Base-by-base conservation (phyloP, 2,329 filamentous ascomycete species). In the Monilinia fructicola region DNA sequence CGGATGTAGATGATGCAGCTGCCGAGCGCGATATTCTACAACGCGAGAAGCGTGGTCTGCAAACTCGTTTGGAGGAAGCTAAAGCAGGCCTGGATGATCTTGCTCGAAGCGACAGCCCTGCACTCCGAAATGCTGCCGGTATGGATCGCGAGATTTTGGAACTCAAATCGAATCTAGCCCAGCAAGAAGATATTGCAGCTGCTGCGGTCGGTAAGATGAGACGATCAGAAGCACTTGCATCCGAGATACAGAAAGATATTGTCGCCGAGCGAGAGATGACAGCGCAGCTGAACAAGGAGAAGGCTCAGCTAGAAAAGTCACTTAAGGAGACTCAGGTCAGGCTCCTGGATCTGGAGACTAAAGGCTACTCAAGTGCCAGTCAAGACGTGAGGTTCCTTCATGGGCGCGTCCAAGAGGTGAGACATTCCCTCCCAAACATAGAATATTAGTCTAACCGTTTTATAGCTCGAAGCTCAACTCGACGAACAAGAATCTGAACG, bases 131-230 rank as follows among this genome's bases (percentile, higher is more conserved):
- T 75, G 93, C 93, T 11, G 95, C 95, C 35, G 89, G 87, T 71
- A 89, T 93, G 74, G 94, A 98, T 78, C 91, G 90, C 73, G 91
- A 97, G 78, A 84, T 98, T 31, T 83, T 99, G 7, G 92, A 96
- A 68, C 85, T 99, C 70, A 97, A 95, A 80, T 90, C 92, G 12
- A 89, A 84, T 71, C 85, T 98, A 44, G 94, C 94, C 4, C 93
- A 97, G 74, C 92, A 97, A 75, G 92, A 98, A 78, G 94, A 99
- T 76, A 89, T 98, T 67, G 91, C 93, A 14, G 87, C 90, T 0
- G 94, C 95, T 4, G 94, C 94, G 0, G 90, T 98, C 52, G 94
- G 95, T 74, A 98, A 98, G 83, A 99, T 99, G 95, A 87, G 94
- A 65, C 89, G 94, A 31, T 92, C 95, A 2, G 94, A 99, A 76